Conservation (phyloP, 192 early-diverging fungal species). For the Backusella parvicylindrica region DNA sequence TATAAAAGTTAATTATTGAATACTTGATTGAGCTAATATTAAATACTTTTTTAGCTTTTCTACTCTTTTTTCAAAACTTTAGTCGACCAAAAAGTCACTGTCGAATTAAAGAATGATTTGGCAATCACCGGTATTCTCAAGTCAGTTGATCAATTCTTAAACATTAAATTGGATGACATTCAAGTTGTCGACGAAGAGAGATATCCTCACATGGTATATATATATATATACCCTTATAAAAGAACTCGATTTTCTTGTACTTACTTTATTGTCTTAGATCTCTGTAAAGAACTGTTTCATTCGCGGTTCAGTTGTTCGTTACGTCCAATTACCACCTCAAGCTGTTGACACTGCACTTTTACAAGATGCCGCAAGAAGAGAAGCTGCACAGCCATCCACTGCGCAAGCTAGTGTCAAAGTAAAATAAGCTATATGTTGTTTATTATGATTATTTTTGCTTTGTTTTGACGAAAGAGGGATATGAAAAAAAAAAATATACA, state of each 20-base stretch:
- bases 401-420: slow-evolving; percentile 36
- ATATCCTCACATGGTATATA: slow-evolving; percentile 94
- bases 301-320: slow-evolving; percentile 97
- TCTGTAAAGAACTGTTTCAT: slow-evolving; percentile 99
- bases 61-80: slow-evolving; percentile 99
- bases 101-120: slow-evolving; percentile 99
- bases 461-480: neutral
- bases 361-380: slow-evolving; percentile 94
- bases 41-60: slow-evolving; percentile 69
- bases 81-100: slow-evolving; percentile 90
- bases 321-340: slow-evolving; percentile 84
- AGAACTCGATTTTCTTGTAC: neutral
- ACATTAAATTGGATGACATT: slow-evolving; percentile 97
- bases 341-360: slow-evolving; percentile 93
- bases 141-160: slow-evolving; percentile 99
- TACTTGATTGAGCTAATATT: neutral
- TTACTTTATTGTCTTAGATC: slow-evolving; percentile 47
- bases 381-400: slow-evolving; percentile 70
- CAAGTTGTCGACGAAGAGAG: slow-evolving; percentile 75
- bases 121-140: slow-evolving; percentile 88
- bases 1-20: too few species aligned
- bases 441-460: neutral
- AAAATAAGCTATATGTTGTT: slow-evolving; percentile 19
- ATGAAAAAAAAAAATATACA: neutral
- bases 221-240: too few species aligned